These are phyloP conservation scores for Calonectria pseudoturangicola DNA, from an alignment of 2,329 filamentous ascomycete species.

Conservation along the genomic window DNA sequence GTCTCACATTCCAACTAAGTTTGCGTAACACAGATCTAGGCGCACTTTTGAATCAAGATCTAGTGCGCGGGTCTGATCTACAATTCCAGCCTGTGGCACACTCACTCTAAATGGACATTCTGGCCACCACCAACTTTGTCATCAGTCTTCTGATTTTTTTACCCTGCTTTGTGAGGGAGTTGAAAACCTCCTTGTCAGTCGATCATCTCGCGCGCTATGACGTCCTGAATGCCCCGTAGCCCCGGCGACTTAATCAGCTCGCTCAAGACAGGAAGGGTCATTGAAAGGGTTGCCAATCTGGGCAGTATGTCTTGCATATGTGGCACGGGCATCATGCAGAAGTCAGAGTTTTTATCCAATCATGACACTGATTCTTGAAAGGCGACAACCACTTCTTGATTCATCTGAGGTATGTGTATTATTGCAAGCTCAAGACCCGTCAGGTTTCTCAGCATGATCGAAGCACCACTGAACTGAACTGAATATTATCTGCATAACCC, in stretches of 20 bases:
- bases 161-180: not conserved
- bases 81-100: slow-evolving; percentile 9
- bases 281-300: no score
- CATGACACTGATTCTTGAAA: not conserved
- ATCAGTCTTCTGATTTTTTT: no score
- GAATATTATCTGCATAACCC: no score
- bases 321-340: not conserved
- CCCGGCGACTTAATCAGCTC: not conserved
- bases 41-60: slow-evolving; percentile 14
- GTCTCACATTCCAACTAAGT: slow-evolving; percentile 2
- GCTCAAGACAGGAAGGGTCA: not conserved
- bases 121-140: no score
- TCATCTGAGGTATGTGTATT: not conserved
- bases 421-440: not conserved
- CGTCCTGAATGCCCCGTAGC: not conserved
- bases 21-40: slow-evolving; percentile 1
- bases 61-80: not conserved
- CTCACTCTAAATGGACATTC: not conserved
- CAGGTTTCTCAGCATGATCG: no score
- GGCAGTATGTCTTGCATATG: not conserved
- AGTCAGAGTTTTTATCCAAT: not conserved
- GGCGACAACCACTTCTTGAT: not conserved
- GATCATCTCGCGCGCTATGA: not conserved
- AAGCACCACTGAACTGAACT: not conserved
- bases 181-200: not conserved